Evolutionary conservation across 2,329 filamentous ascomycete species (phyloP).

Genomic region (Albifimbria verrucaria): DNA sequence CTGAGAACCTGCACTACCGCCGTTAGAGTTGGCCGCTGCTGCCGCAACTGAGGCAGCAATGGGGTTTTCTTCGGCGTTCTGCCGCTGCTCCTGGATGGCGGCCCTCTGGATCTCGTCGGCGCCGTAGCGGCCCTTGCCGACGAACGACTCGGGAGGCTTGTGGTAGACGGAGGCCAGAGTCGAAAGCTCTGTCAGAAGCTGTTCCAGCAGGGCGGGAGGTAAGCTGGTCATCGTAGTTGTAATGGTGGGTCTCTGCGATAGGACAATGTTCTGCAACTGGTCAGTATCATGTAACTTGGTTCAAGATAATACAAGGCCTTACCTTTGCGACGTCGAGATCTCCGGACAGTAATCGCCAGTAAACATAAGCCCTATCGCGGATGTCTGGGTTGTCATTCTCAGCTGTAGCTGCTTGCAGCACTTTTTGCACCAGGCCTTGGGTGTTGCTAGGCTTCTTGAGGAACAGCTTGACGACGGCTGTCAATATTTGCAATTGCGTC

Average conservation of each 20-base stretch:
- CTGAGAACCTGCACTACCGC: slow-evolving; percentile 47
- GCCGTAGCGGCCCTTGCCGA: slow-evolving; percentile 90
- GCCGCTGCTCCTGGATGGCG: slow-evolving; percentile 91
- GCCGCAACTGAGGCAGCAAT: slow-evolving; percentile 81
- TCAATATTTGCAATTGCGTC: slow-evolving; percentile 97
- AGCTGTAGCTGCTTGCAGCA: slow-evolving; percentile 85
- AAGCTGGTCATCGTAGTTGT: slow-evolving; percentile 90
- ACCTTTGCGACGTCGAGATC: slow-evolving; percentile 89
- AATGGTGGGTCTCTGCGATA: slow-evolving; percentile 93
- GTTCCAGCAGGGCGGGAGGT: slow-evolving; percentile 78
- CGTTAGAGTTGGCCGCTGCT: slow-evolving; percentile 60
- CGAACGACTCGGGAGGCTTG: slow-evolving; percentile 96
- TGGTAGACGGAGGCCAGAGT: slow-evolving; percentile 97
- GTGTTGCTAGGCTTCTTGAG: slow-evolving; percentile 93
- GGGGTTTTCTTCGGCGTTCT: slow-evolving; percentile 90
- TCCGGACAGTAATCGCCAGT: slow-evolving; percentile 93
- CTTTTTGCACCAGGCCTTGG: slow-evolving; percentile 88
- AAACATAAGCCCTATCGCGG: slow-evolving; percentile 93
- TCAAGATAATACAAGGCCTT: slow-evolving; percentile 14
- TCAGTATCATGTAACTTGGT: slow-evolving; percentile 4
- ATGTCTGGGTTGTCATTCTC: slow-evolving; percentile 98
- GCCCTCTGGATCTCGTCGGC: slow-evolving; percentile 92
- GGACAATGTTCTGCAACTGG: slow-evolving; percentile 67
- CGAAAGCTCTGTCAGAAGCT: slow-evolving; percentile 86
- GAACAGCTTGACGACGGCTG: slow-evolving; percentile 95